Base-by-base conservation (phyloP, 2,329 filamentous ascomycete species). In the Chrysoporthe austroafricana region DNA sequence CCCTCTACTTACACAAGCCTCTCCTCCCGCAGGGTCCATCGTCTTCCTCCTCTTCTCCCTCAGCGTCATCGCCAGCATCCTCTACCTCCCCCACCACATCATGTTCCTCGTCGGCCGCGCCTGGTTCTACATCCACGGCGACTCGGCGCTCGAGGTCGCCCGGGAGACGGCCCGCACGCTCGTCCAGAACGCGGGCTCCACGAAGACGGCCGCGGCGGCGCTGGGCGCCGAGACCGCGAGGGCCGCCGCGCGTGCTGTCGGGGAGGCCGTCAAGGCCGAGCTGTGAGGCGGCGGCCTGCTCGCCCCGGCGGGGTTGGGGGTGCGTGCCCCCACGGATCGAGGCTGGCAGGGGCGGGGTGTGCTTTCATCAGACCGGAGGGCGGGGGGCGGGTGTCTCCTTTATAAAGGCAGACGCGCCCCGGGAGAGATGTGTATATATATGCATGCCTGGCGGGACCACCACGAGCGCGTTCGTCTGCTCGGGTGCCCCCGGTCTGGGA, bases 111-210 rank as follows among this genome's bases (percentile, higher is more conserved):
- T 90, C 76, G 88, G 89, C 77, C 91, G 95, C 77, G 90, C 93
- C 64, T 97, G 93, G 88, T 99, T 97, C 84, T 99, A 99, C 84
- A 92, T 93, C 79, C 90, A 90, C 72, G 96, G 96, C 73, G 94
- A 97, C 76, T 86, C 88, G 73, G 85, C 84, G 68, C 82, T 81
- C 68, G 80, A 82, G 69, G 80, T 81, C 46, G 82, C 79, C 32
- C 81, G 82, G 74, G 79, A 79, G 44, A 80, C 79, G 14, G 77
- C 80, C 52, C 78, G 77, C 52, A 76, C 78, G 26, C 78, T 79
- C 44, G 80, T 66, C 8, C 58, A 59, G 1, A 58, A 64, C 6
- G 60, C 46, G 46, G 59, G 54, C 48, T 58, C 56, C 56, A 58
- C 56, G 14, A 42, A 39, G 36, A 58, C 59, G 9, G 52, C 46